These are phyloP conservation scores for Cordyceps cicadae DNA, from an alignment of 2,329 filamentous ascomycete species.

Conservation along the genomic window DNA sequence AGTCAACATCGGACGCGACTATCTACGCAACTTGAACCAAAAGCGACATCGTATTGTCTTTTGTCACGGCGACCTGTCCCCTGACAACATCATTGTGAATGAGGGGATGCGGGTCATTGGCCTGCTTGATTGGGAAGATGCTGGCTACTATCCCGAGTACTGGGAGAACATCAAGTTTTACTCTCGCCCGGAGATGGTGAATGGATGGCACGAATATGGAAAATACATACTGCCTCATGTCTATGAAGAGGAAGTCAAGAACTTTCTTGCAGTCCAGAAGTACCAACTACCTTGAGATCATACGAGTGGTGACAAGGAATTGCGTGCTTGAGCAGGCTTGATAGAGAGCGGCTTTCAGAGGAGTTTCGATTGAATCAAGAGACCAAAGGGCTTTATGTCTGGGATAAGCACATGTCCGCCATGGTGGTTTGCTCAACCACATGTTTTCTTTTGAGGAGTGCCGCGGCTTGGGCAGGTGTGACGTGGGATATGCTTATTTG, in stretches of 20 bases:
- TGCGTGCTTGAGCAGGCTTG: not conserved
- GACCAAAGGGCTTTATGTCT: not conserved
- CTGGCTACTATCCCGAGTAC: conserved; percentile 35
- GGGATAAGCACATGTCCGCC: not conserved
- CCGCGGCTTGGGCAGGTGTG: not conserved
- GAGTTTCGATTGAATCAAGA: not conserved
- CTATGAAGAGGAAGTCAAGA: conserved; percentile 3
- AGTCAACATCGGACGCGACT: conserved; percentile 7
- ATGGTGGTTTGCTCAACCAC: not conserved
- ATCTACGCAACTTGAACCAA: conserved; percentile 9
- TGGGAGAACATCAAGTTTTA: conserved; percentile 25
- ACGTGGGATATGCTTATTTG: not conserved
- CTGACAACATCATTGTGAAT: conserved; percentile 31
- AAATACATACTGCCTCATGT: conserved; percentile 4
- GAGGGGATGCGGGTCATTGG: conserved; percentile 27
- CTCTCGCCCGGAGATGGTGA: conserved; percentile 1
- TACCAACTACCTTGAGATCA: not conserved
- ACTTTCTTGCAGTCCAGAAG: not conserved
- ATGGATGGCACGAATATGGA: conserved; percentile 6
- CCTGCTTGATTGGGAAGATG: conserved; percentile 37
- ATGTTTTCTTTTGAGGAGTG: not conserved
- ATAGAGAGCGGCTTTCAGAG: not conserved
- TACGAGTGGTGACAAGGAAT: not conserved
- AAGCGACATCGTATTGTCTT: conserved; percentile 26
- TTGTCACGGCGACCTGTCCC: conserved; percentile 40